Evolutionary conservation across 768 basidiomycete species (phyloP).

Genomic region (Kwoniella bestiolae): DNA sequence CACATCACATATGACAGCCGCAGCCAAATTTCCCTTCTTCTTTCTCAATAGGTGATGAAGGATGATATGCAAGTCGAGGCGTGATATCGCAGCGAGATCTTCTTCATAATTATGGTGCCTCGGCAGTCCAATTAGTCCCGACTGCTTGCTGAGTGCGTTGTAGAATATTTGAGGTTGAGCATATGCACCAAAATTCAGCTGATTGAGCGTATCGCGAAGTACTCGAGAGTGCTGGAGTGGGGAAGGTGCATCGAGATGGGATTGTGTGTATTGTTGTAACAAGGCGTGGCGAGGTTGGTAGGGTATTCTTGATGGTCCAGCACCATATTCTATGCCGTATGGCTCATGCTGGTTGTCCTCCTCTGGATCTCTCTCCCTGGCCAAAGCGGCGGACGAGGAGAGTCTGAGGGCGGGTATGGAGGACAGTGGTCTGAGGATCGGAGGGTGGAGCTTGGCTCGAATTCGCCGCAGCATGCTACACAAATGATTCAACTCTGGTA

Average conservation of each 20-base stretch:
- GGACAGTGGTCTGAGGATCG: conserved; percentile 1
- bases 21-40: conserved; percentile 20
- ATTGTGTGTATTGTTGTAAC: neutral
- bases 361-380: neutral
- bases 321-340: conserved; percentile 33
- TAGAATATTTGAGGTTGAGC: conserved; percentile 15
- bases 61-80: conserved; percentile 24
- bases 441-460: conserved; percentile 14
- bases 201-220: neutral
- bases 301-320: conserved; percentile 34
- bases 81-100: conserved; percentile 16
- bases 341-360: conserved; percentile 15
- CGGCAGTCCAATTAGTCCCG: neutral
- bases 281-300: conserved; percentile 14
- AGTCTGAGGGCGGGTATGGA: neutral
- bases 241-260: neutral
- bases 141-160: conserved; percentile 1
- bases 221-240: neutral
- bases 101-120: neutral
- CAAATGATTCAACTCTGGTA: neutral
- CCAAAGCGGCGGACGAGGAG: conserved; percentile 18
- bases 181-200: conserved; percentile 14
- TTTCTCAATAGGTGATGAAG: conserved; percentile 28
- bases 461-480: conserved; percentile 23
- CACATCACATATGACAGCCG: conserved; percentile 9